Base-by-base conservation (phyloP, 148 eudicot species). In the Hydrangea macrophylla region DNA sequence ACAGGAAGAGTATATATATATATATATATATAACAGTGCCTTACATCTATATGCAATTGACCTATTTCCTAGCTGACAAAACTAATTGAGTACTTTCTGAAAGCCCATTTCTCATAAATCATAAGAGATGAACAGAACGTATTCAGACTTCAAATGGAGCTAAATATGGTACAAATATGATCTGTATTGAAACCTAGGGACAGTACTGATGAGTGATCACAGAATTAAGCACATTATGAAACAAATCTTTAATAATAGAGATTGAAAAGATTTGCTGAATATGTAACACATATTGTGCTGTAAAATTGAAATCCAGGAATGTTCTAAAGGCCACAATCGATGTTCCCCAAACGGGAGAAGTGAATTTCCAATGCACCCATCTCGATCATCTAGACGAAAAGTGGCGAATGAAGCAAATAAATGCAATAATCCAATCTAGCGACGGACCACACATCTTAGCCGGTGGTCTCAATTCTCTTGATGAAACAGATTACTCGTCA, bases 341-440 rank as follows among this genome's bases (percentile, higher is more conserved):
- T 44, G 79, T 94, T 23, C 99, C 99, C 25, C 71, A 75, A 37
- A 83, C 74, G 2, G 99, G 99, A 53, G 97, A 94, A 51, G 55
- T 94, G 33, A 87, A 91, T 59, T 83, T 88, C 69, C 84, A 85
- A 65, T 88, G 97, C 69, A 94, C 99, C 33, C 93, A 70, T 28
- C 97, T 94, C 3, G 99, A 94, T 79, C 96, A 94, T 65, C 77
- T 94, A 30, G 95, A 94, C 18, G 99, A 94, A 71, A 85, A 75
- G 15, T 94, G 99, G 99, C 75, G 99, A 71, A 91, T 94, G 96
- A 94, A 90, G 70, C 99, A 94, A 78, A 81, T 94, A 60, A 79
- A 86, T 44, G 82, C 97, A 1, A 94, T 94, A n/a, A 85, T 94
- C 20, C 73, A 79, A 70, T 86, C 96, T 7, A 83, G 78, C 27